Evolutionary conservation across 208 protist species (phyloP).

Genomic region (Strigomonas oncopelti): DNA sequence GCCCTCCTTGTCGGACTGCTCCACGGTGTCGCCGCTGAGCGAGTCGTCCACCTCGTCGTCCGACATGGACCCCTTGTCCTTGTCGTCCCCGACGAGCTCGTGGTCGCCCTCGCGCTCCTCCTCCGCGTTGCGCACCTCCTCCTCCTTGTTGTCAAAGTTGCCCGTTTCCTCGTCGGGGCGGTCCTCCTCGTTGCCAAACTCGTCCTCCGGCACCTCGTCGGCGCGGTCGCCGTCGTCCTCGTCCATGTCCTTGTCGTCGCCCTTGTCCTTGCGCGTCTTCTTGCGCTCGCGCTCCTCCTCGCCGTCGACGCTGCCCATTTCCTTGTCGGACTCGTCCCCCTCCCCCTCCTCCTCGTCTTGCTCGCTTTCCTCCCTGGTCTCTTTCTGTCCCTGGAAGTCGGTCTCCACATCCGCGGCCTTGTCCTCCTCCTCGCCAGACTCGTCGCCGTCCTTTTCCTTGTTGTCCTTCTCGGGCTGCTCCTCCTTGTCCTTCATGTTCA

Average conservation of each 20-base stretch:
- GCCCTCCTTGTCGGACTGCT: slow-evolving; percentile 60
- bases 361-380: slow-evolving; percentile 71
- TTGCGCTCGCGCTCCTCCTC: slow-evolving; percentile 85
- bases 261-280: slow-evolving; percentile 72
- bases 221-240: slow-evolving; percentile 49
- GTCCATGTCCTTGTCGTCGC: slow-evolving; percentile 73
- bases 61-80: slow-evolving; percentile 32
- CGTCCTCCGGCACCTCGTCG: slow-evolving; percentile 83
- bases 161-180: slow-evolving; percentile 74
- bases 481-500: slow-evolving; percentile 91
- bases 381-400: slow-evolving; percentile 82
- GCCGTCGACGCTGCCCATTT: slow-evolving; percentile 86
- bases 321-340: slow-evolving; percentile 65
- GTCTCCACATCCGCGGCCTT: slow-evolving; percentile 86
- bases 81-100: slow-evolving; percentile 69
- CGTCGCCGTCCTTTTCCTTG: slow-evolving; percentile 82
- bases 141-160: slow-evolving; percentile 82
- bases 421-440: slow-evolving; percentile 83
- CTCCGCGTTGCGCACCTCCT: slow-evolving; percentile 76
- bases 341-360: slow-evolving; percentile 71
- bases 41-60: slow-evolving; percentile 33
- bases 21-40: slow-evolving; percentile 26
- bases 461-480: slow-evolving; percentile 71
- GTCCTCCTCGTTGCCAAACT: slow-evolving; percentile 41
- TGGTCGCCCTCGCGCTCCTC: slow-evolving; percentile 62